Evolutionary conservation across 805 yeast genomes (phyloP).

Genomic region (Wickerhamiella lipophila): DNA sequence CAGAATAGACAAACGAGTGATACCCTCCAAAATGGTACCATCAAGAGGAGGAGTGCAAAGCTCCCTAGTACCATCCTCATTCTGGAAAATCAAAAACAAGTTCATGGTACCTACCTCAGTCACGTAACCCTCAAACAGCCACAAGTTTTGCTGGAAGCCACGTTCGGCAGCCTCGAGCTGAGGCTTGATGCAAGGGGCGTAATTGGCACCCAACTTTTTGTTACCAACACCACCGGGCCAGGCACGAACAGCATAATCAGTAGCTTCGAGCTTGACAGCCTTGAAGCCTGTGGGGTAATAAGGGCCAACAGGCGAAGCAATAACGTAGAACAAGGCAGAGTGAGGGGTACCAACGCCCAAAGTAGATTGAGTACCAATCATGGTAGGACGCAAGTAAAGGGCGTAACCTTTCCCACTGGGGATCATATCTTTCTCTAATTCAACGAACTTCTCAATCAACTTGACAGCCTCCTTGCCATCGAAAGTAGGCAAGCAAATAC

Average conservation of each 20-base stretch:
- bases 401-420: conserved; percentile 85
- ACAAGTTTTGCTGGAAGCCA: conserved; percentile 91
- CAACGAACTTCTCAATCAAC: conserved; percentile 62
- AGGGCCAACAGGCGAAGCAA: conserved; percentile 94
- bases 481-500: conserved; percentile 82
- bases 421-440: conserved; percentile 61
- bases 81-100: conserved; percentile 73
- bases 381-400: conserved; percentile 82
- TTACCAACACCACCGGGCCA: conserved; percentile 99
- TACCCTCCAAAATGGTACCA: conserved; percentile 95
- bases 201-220: conserved; percentile 92
- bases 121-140: conserved; percentile 79
- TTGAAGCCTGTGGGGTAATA: conserved; percentile 92
- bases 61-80: conserved; percentile 73
- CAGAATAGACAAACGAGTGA: conserved; percentile 82
- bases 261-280: conserved; percentile 88
- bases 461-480: conserved; percentile 66
- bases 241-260: conserved; percentile 92
- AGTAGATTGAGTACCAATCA: conserved; percentile 84
- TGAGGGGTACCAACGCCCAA: conserved; percentile 79
- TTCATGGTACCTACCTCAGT: conserved; percentile 99
- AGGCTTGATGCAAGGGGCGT: conserved; percentile 90
- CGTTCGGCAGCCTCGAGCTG: conserved; percentile 79
- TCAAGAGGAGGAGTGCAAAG: conserved; percentile 92
- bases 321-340: conserved; percentile 70